These are phyloP conservation scores for Eucalyptus cloeziana DNA, from an alignment of 345 rosid genomes.

Conservation along the genomic window DNA sequence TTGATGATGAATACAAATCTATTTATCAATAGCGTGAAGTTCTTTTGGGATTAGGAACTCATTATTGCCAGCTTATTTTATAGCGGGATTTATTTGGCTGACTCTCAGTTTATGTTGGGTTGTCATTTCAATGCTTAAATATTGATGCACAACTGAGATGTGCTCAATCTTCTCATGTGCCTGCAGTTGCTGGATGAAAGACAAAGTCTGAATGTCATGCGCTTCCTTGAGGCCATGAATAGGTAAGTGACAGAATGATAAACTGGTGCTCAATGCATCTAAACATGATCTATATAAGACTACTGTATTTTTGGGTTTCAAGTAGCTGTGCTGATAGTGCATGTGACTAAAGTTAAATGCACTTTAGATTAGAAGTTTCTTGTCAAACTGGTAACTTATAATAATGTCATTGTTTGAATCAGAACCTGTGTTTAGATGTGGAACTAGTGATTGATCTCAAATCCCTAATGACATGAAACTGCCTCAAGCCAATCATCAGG, in stretches of 20 bases:
- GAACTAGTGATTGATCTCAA: neutral
- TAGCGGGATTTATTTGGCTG: neutral
- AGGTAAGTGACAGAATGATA: conserved; percentile 7
- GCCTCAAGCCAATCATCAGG: neutral
- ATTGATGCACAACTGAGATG: neutral
- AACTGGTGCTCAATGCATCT: neutral
- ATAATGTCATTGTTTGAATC: neutral
- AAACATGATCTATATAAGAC: neutral
- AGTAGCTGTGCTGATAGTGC: neutral
- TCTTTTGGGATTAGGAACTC: neutral
- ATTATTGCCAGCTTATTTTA: neutral
- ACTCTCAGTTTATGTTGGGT: neutral
- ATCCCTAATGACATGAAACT: neutral
- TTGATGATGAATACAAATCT: neutral
- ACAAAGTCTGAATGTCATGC: conserved; percentile 47
- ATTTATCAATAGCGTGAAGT: neutral
- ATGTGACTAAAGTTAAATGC: neutral
- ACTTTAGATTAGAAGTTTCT: neutral
- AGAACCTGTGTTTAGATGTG: neutral
- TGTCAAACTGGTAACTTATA: neutral
- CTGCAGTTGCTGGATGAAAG: conserved; percentile 52
- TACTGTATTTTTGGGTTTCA: neutral
- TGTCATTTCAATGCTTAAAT: neutral
- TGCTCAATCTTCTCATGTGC: neutral
- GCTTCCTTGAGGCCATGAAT: conserved; percentile 53